Conservation (phyloP, 1,139 yeast genomes). For the Debaryomyces subglobosus region DNA sequence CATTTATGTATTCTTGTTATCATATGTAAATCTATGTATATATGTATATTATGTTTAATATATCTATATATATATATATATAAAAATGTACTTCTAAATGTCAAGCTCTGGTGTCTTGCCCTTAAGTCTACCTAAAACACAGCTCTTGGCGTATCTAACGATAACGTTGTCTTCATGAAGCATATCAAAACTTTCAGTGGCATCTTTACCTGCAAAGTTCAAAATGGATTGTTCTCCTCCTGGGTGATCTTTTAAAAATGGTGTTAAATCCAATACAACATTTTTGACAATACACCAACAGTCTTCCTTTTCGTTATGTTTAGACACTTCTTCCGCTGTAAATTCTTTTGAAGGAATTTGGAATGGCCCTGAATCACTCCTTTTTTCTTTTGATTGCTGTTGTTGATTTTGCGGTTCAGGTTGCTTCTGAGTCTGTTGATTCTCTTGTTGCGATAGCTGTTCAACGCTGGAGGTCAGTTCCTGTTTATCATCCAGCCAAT, state of each 20-base stretch:
- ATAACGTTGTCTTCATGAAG: constrained; percentile 58
- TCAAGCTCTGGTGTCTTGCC: constrained; percentile 44
- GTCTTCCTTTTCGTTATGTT: constrained; percentile 62
- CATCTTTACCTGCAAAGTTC: constrained; percentile 88
- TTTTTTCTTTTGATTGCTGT: not conserved
- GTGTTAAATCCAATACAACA: constrained; percentile 80
- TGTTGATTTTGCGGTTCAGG: not conserved
- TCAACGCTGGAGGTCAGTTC: not conserved
- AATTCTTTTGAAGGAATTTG: constrained; percentile 47
- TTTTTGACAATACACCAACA: constrained; percentile 91
- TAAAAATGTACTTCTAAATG: not conserved
- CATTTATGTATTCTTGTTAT: constrained; percentile 11
- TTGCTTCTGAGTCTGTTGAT: not conserved
- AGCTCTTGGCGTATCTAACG: constrained; percentile 47
- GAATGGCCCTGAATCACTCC: constrained; percentile 20
- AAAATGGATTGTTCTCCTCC: constrained; percentile 81
- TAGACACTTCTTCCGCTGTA: constrained; percentile 58
- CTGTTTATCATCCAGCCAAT: constrained; percentile 23
- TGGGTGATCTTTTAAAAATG: constrained; percentile 80
- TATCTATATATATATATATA: constrained; percentile 1
- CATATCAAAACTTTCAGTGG: constrained; percentile 77
- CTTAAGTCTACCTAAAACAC: constrained; percentile 54
- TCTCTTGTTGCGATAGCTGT: not conserved
- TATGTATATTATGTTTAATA: constrained; percentile 1
- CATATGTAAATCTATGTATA: constrained; percentile 6